Percentiles rank a stretch among this genome's conserved stretches.
Conservation (phyloP, 176 grass and related monocot genomes). For the Panicum miliaceum region DNA sequence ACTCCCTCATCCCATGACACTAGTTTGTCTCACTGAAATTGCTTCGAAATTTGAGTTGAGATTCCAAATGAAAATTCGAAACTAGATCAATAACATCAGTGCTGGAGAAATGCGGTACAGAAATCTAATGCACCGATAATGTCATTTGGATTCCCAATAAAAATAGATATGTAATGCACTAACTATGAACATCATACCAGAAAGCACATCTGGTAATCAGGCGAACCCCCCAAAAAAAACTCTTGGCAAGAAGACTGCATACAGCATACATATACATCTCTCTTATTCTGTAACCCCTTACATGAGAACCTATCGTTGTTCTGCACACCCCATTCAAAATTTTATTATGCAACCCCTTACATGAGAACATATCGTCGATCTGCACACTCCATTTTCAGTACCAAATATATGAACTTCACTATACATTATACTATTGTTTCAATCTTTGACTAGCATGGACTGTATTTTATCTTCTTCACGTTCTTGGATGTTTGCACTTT, state of each 20-base stretch:
- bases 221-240: not conserved
- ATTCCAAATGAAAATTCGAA: too few relatives aligned
- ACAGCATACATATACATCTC: not conserved
- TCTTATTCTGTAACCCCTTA: not conserved
- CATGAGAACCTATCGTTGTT: not conserved
- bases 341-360: not conserved
- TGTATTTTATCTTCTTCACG: not conserved
- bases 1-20: too few relatives aligned
- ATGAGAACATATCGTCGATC: not conserved
- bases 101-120: too few relatives aligned
- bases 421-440: not conserved
- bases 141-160: too few relatives aligned
- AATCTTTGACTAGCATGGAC: not conserved
- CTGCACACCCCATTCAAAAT: not conserved
- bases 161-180: too few relatives aligned
- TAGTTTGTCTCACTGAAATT: too few relatives aligned
- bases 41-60: too few relatives aligned
- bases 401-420: not conserved
- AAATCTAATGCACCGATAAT: too few relatives aligned
- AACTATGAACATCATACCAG: not conserved
- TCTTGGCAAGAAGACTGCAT: not conserved
- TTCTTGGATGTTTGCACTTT: not conserved
- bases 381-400: not conserved
- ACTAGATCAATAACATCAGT: too few relatives aligned
- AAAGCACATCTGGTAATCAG: not conserved